Conservation (phyloP, 2,329 filamentous ascomycete species). For the Corniculantispora saksenae region DNA sequence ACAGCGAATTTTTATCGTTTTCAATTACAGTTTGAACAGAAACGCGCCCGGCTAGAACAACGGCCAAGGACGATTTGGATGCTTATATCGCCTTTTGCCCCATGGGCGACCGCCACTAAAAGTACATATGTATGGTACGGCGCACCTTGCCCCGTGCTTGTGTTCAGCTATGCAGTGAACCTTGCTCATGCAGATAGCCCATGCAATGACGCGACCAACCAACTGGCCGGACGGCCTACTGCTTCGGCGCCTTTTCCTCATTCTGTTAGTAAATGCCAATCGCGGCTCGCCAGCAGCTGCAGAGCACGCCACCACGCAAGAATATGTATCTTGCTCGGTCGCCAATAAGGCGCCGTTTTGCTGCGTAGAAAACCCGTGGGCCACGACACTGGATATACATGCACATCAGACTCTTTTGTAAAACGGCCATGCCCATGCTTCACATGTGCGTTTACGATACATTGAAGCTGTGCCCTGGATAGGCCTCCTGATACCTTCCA, state of each 20-base stretch:
- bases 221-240: neutral
- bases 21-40: neutral
- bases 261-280: neutral
- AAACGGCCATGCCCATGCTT: neutral
- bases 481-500: neutral
- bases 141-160: neutral
- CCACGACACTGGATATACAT: too few relatives aligned
- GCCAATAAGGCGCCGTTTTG: neutral
- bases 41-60: neutral
- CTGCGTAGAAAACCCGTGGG: too few relatives aligned
- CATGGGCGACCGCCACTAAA: neutral
- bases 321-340: constrained; percentile 5
- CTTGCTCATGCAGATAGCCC: constrained; percentile 10
- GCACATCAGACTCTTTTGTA: too few relatives aligned
- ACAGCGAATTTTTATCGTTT: neutral
- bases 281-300: neutral
- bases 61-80: neutral
- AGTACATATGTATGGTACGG: neutral
- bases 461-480: neutral
- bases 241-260: constrained; percentile 1
- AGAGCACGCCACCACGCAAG: constrained; percentile 1
- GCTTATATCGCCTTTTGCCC: neutral
- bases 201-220: constrained; percentile 11
- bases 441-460: neutral
- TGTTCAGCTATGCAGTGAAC: constrained; percentile 12